Conservation (phyloP, 441 rosid species). For the Jatropha multifida region DNA sequence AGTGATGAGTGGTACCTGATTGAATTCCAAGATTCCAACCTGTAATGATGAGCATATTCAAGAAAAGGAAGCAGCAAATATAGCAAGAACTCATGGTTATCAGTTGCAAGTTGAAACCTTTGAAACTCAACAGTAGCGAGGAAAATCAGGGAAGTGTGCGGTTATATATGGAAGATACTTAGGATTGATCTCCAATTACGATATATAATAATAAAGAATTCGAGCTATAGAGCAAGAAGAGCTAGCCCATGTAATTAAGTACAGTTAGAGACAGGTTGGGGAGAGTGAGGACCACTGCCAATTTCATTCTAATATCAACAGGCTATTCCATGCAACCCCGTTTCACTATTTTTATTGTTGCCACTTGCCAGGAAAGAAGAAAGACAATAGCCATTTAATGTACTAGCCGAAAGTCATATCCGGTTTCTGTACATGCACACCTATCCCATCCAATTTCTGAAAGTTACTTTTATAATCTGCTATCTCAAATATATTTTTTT, state of each 20-base stretch:
- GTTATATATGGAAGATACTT: neutral
- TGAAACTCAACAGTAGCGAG: neutral
- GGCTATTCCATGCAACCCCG: neutral
- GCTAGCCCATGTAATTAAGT: neutral
- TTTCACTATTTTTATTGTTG: slow-evolving; percentile 1
- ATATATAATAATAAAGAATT: neutral
- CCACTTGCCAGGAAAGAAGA: slow-evolving; percentile 11
- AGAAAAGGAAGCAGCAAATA: slow-evolving; percentile 22
- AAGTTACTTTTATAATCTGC: neutral
- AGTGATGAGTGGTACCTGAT: slow-evolving; percentile 20
- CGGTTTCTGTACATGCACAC: neutral
- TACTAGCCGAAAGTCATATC: slow-evolving; percentile 15
- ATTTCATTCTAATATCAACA: slow-evolving; percentile 15
- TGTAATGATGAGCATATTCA: slow-evolving; percentile 23
- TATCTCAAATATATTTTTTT: neutral
- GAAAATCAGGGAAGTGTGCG: neutral
- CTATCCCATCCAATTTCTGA: neutral
- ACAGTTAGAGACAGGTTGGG: neutral
- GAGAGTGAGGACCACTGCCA: slow-evolving; percentile 15
- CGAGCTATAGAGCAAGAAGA: neutral
- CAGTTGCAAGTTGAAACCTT: slow-evolving; percentile 5
- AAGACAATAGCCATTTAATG: slow-evolving; percentile 28
- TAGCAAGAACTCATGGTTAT: slow-evolving; percentile 31
- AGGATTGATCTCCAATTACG: neutral
- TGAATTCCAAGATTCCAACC: slow-evolving; percentile 20